Percentiles rank a stretch among this genome's conserved stretches.
Conservation (phyloP, 768 basidiomycete species). For the Lenzites betulinus region DNA sequence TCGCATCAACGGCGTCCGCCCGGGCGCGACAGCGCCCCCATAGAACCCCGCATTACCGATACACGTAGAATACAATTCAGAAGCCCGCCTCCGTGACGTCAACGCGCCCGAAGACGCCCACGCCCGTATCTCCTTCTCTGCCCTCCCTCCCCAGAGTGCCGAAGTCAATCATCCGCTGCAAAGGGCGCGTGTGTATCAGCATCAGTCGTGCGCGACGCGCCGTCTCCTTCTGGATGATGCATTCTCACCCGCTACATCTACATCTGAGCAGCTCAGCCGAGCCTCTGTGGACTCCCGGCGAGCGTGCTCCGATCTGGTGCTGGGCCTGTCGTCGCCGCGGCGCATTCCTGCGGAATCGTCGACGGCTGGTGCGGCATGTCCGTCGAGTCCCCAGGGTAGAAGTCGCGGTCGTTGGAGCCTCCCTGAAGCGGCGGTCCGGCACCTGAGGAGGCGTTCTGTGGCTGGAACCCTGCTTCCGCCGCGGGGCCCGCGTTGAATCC, state of each 20-base stretch:
- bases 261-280: background rate
- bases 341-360: background rate
- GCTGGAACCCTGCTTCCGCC: slow-evolving; percentile 3
- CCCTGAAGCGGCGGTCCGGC: background rate
- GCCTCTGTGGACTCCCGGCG: background rate
- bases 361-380: background rate
- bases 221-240: background rate
- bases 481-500: slow-evolving; percentile 9
- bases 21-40: background rate
- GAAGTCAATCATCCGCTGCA: background rate
- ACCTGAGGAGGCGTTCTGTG: background rate
- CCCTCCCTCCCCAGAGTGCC: background rate
- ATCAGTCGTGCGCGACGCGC: background rate
- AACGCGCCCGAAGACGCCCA: background rate
- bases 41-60: background rate
- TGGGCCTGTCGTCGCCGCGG: background rate
- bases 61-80: background rate
- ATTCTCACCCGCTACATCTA: background rate
- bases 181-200: no score
- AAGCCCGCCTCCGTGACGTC: background rate
- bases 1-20: background rate
- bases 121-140: background rate
- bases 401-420: slow-evolving; percentile 10
- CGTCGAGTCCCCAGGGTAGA: background rate
- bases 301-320: slow-evolving; percentile 11